Percentiles rank a stretch among this genome's conserved stretches.
These are phyloP conservation scores for Fraxinus ornus DNA, from an alignment of 305 asterid species.

Conservation along the genomic window DNA sequence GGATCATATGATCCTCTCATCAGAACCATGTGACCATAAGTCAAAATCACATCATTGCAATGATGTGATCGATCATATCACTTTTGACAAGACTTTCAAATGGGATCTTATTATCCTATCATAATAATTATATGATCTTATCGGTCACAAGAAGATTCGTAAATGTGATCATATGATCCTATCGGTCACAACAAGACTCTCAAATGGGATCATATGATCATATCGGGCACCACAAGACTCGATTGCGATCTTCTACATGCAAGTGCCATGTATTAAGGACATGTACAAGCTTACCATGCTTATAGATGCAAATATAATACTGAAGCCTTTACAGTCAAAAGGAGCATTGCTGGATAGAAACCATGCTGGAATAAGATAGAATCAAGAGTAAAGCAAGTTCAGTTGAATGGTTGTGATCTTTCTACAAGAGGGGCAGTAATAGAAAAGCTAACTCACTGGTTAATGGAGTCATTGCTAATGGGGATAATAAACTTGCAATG, in stretches of 20 bases:
- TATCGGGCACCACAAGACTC: neutral
- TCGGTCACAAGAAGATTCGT: neutral
- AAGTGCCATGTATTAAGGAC: neutral
- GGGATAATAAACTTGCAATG: conserved; percentile 76
- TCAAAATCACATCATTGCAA: neutral
- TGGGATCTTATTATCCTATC: neutral
- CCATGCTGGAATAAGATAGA: conserved; percentile 59
- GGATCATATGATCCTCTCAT: neutral
- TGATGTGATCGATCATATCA: neutral
- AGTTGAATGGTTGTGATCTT: neutral
- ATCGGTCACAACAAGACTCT: neutral
- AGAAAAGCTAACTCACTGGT: conserved; percentile 53
- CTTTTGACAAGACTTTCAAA: neutral
- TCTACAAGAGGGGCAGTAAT: neutral
- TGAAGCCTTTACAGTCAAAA: conserved; percentile 88
- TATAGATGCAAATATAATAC: conserved; percentile 72
- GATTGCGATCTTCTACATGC: neutral
- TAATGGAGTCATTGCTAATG: conserved; percentile 84
- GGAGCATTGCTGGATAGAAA: conserved; percentile 82
- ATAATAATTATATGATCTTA: neutral
- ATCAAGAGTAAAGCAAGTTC: conserved; percentile 15
- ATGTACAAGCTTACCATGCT: conserved; percentile 56
- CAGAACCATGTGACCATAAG: neutral
- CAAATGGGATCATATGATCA: neutral
- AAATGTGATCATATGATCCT: neutral